Evolutionary conservation across 495 filamentous ascomycete genomes (phyloP).

Genomic region (Lasiosphaeriaceae sp.): DNA sequence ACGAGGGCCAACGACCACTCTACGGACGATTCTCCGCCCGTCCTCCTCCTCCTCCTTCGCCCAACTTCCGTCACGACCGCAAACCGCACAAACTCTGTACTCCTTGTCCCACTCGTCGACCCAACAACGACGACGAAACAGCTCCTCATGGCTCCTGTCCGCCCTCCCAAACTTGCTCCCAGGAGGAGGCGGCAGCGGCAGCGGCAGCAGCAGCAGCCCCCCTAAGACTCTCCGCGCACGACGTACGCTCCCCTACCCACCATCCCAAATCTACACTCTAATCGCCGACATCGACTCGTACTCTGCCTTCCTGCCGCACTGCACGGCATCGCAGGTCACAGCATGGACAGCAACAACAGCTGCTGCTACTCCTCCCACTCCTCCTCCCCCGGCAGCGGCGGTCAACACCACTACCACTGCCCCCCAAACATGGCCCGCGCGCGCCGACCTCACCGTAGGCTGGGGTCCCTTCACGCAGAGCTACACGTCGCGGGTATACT

Average conservation of each 20-base stretch:
- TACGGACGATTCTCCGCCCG: not conserved
- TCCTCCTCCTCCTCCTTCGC: too few species aligned
- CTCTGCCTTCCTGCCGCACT: slow-evolving; percentile 81
- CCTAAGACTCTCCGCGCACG: slow-evolving; percentile 55
- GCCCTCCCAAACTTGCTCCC: slow-evolving; percentile 13
- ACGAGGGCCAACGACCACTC: too few species aligned
- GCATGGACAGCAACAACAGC: too few species aligned
- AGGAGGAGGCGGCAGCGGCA: not conserved
- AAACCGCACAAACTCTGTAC: too few species aligned
- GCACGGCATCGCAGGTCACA: slow-evolving; percentile 66
- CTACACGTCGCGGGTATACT: slow-evolving; percentile 73
- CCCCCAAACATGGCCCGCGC: slow-evolving; percentile 53
- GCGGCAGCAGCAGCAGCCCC: not conserved
- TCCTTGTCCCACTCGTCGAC: too few species aligned
- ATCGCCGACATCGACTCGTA: slow-evolving; percentile 84
- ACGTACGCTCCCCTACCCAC: slow-evolving; percentile 76
- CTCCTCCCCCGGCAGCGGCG: slow-evolving; percentile 17
- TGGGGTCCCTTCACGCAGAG: slow-evolving; percentile 78
- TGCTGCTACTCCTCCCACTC: slow-evolving; percentile 22
- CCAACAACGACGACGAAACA: too few species aligned
- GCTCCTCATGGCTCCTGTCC: slow-evolving; percentile 4
- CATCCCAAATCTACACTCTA: slow-evolving; percentile 66
- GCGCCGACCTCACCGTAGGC: slow-evolving; percentile 77
- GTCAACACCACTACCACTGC: slow-evolving; percentile 15
- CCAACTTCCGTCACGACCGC: too few species aligned